Percentiles rank a stretch among this genome's conserved stretches.
Evolutionary conservation across 2,329 filamentous ascomycete genomes (phyloP).

Genomic region (Ceratocystis variospora): DNA sequence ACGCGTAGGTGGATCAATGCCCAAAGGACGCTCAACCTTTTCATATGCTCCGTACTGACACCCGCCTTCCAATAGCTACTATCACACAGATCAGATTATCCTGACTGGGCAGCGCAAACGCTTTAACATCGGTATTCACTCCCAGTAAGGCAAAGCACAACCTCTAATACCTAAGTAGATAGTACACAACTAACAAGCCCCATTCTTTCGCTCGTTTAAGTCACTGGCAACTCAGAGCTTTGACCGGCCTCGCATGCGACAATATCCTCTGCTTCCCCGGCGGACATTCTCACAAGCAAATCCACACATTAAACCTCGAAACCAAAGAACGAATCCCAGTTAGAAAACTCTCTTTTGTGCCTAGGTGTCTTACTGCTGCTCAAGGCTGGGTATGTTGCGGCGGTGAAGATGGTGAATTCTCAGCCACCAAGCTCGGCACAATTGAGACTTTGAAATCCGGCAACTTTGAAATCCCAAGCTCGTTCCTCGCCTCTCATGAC

Average conservation of each 20-base stretch:
- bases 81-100: constrained; percentile 52
- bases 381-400: constrained; percentile 85
- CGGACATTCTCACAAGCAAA: constrained; percentile 48
- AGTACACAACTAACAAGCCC: constrained; percentile 19
- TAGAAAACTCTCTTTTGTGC: constrained; percentile 54
- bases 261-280: constrained; percentile 76
- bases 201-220: constrained; percentile 30
- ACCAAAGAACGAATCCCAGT: constrained; percentile 33
- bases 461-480: not conserved
- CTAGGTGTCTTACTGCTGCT: constrained; percentile 77
- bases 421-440: constrained; percentile 50
- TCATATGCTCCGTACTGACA: not conserved
- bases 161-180: not conserved
- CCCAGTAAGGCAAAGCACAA: constrained; percentile 38
- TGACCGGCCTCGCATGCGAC: constrained; percentile 67
- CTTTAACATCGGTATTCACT: constrained; percentile 52
- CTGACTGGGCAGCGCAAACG: constrained; percentile 48
- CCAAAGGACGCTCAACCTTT: not conserved
- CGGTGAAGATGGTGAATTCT: constrained; percentile 76
- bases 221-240: constrained; percentile 79
- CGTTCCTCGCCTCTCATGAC: not conserved
- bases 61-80: constrained; percentile 34
- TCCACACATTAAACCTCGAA: constrained; percentile 59
- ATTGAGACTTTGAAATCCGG: not conserved
- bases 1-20: constrained; percentile 9